Conservation (phyloP, 139 green algal species). For the Micromonas pusilla region DNA sequence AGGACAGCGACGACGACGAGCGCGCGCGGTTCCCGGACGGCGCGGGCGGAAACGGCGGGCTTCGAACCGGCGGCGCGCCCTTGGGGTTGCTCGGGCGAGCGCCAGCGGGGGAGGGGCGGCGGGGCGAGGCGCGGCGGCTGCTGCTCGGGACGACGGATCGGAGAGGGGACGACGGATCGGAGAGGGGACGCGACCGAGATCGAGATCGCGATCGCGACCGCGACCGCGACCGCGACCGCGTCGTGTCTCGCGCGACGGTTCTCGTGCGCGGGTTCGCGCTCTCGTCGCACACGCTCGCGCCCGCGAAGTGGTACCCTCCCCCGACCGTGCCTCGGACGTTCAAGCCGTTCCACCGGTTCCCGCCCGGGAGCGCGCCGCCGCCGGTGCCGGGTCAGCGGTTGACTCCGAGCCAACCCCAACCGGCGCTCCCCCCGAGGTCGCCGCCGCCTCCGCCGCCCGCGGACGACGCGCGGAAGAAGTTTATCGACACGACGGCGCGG, state of each 20-base stretch:
- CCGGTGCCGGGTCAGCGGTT: neutral
- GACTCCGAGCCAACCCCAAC: neutral
- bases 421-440: neutral
- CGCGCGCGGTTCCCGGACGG: neutral
- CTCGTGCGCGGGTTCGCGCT: neutral
- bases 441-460: constrained; percentile 29
- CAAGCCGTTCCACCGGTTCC: neutral
- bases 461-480: constrained; percentile 44
- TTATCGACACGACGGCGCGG: constrained; percentile 66
- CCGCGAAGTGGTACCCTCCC: neutral
- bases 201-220: no score
- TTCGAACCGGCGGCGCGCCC: no score
- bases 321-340: constrained; percentile 1
- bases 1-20: neutral
- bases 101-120: no score
- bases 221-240: no score
- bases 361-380: neutral
- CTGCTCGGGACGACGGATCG: neutral
- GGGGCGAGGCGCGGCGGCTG: neutral
- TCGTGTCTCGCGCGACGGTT: no score
- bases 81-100: no score
- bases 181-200: no score
- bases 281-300: neutral
- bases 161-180: neutral
- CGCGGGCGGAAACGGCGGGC: no score